Conservation (phyloP, 306 rosid species). For the Prunus persica region Prunus_persica_NCBIv2 NC_034013.1:1555501-1556000, state of each 20-base stretch:
- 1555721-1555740: conserved; percentile 65
- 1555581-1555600: conserved; percentile 39
- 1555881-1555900: conserved; percentile 50
- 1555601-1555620: conserved; percentile 60
- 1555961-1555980: conserved; percentile 53
- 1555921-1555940: conserved; percentile 51
- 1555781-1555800: conserved; percentile 61
- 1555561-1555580: conserved; percentile 44
- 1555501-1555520: conserved; percentile 42
- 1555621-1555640: conserved; percentile 61
- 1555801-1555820: conserved; percentile 61
- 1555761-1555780: conserved; percentile 59
- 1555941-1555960: conserved; percentile 48
- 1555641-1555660: conserved; percentile 62
- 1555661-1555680: conserved; percentile 63
- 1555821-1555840: conserved; percentile 48
- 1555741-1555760: conserved; percentile 43
- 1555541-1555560: conserved; percentile 69
- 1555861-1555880: conserved; percentile 65
- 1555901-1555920: conserved; percentile 44
- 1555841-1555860: conserved; percentile 50
- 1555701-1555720: conserved; percentile 59
- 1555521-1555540: conserved; percentile 47
- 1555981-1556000: conserved; percentile 47
- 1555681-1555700: conserved; percentile 37